Evolutionary conservation across 192 early-diverging fungal genomes (phyloP).

Genomic region (Pilaira anomala): DNA sequence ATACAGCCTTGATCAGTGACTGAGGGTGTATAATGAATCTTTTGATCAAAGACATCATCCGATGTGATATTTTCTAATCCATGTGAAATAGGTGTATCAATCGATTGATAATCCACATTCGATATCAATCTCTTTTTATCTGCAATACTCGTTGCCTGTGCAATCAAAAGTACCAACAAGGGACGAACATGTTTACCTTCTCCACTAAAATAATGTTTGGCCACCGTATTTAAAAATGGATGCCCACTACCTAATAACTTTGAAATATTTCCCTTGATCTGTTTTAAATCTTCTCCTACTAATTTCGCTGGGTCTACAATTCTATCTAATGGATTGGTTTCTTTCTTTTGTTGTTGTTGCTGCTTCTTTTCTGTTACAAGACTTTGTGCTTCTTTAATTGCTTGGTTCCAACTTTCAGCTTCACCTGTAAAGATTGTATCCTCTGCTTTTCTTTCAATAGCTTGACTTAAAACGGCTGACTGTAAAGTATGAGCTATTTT

Average conservation of each 20-base stretch:
- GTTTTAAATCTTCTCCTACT: slow-evolving; percentile 78
- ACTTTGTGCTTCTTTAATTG: slow-evolving; percentile 49
- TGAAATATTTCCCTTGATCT: slow-evolving; percentile 83
- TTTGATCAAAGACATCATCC: not conserved
- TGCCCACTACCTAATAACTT: slow-evolving; percentile 82
- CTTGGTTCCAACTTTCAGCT: slow-evolving; percentile 46
- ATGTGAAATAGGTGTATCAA: slow-evolving; percentile 61
- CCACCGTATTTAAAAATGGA: slow-evolving; percentile 85
- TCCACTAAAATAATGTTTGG: slow-evolving; percentile 83
- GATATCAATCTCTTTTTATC: slow-evolving; percentile 44
- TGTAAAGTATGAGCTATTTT: no score
- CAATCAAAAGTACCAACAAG: slow-evolving; percentile 84
- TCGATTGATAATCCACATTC: slow-evolving; percentile 52
- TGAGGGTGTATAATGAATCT: slow-evolving; percentile 28
- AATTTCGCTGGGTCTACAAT: slow-evolving; percentile 73
- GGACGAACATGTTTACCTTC: slow-evolving; percentile 93
- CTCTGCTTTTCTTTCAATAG: not conserved
- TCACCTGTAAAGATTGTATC: slow-evolving; percentile 27
- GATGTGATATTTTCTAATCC: slow-evolving; percentile 33
- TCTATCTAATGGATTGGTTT: slow-evolving; percentile 9
- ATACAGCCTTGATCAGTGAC: slow-evolving; percentile 27
- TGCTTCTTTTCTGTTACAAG: slow-evolving; percentile 33
- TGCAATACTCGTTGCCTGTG: slow-evolving; percentile 76
- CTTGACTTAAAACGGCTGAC: no score
- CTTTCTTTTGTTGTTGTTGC: slow-evolving; percentile 17